Evolutionary conservation across 768 basidiomycete species (phyloP).

Genomic region (Filobasidium floriforme): DNA sequence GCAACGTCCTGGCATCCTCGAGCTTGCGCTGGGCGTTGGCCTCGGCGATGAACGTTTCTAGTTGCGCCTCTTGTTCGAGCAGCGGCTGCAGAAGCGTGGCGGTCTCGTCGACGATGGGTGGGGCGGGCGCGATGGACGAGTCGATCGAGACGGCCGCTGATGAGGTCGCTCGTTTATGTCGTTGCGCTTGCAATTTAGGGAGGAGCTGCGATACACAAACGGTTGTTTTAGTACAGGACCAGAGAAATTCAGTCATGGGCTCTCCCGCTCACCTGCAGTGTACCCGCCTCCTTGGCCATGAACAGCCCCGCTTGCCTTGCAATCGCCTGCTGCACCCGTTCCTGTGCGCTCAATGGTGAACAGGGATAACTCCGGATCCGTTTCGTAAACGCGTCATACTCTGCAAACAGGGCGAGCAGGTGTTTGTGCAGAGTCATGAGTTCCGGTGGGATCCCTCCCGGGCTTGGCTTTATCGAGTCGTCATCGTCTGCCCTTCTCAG

Average conservation of each 20-base stretch:
- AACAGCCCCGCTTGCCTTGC: conserved; percentile 67
- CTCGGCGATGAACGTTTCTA: conserved; percentile 84
- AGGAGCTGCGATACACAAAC: conserved; percentile 27
- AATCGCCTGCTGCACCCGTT: conserved; percentile 75
- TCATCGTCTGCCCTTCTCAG: conserved; percentile 51
- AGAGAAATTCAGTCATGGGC: background rate
- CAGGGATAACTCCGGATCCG: conserved; percentile 68
- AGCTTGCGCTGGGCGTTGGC: conserved; percentile 86
- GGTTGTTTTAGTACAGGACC: background rate
- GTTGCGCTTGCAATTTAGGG: conserved; percentile 34
- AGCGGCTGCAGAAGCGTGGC: conserved; percentile 74
- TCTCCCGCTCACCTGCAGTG: conserved; percentile 57
- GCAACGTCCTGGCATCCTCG: conserved; percentile 82
- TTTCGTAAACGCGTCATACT: conserved; percentile 82
- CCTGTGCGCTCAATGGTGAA: conserved; percentile 60
- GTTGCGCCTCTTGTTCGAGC: conserved; percentile 84
- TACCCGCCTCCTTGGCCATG: conserved; percentile 82
- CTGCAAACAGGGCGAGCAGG: conserved; percentile 72
- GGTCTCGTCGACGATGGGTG: conserved; percentile 57
- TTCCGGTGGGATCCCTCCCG: conserved; percentile 25
- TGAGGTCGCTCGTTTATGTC: conserved; percentile 21
- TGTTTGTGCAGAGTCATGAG: conserved; percentile 59
- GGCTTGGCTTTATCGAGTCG: background rate
- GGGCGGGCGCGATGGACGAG: conserved; percentile 19
- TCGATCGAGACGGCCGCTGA: conserved; percentile 23